Conservation (phyloP, 1,139 yeast species). For the Sugiyamaella castrensis region DNA sequence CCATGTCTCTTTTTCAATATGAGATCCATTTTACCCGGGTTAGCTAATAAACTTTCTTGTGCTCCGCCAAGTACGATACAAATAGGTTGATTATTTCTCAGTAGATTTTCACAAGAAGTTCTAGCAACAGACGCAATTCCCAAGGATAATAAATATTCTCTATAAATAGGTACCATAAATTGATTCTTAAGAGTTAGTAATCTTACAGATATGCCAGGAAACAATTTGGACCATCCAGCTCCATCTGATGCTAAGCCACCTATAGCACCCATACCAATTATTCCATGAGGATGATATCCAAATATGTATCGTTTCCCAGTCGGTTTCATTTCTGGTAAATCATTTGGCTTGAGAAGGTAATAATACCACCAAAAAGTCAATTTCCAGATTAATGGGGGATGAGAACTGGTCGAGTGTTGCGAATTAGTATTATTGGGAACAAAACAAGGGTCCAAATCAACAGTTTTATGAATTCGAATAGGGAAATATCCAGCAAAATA, state of each 20-base stretch:
- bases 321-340: conserved; percentile 18
- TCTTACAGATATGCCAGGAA: conserved; percentile 80
- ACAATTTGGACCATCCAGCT: conserved; percentile 57
- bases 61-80: conserved; percentile 96
- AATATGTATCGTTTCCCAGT: conserved; percentile 62
- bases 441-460: conserved; percentile 73
- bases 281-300: conserved; percentile 97
- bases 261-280: conserved; percentile 87
- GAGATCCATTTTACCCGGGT: conserved; percentile 57
- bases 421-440: conserved; percentile 13
- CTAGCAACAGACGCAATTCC: conserved; percentile 88
- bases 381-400: conserved; percentile 24
- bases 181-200: conserved; percentile 81
- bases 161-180: conserved; percentile 79
- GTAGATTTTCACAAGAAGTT: conserved; percentile 62
- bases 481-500: conserved; percentile 81
- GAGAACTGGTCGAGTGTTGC: conserved; percentile 3
- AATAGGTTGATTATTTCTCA: conserved; percentile 63
- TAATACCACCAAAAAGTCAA: conserved; percentile 31
- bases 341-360: conserved; percentile 17
- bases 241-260: conserved; percentile 86
- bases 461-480: conserved; percentile 65
- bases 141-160: conserved; percentile 77
- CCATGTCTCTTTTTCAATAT: conserved; percentile 81
- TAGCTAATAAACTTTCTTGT: conserved; percentile 75